Conservation (phyloP, 495 filamentous ascomycete genomes). For the Daldinia loculata region DNA sequence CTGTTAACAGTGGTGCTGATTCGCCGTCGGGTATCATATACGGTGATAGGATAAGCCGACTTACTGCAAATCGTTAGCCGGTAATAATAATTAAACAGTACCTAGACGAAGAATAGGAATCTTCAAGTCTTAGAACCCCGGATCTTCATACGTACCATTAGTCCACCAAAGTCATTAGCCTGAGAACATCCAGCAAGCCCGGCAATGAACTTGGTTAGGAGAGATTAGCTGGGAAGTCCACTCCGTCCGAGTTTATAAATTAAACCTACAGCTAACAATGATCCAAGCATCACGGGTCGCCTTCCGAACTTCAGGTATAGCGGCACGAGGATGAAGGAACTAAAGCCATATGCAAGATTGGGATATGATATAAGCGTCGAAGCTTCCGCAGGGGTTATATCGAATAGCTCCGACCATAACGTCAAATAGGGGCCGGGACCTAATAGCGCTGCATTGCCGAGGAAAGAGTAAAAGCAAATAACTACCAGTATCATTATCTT, state of each 20-base stretch:
- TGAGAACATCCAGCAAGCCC: slow-evolving; percentile 45
- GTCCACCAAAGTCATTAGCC: slow-evolving; percentile 44
- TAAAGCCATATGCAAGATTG: slow-evolving; percentile 66
- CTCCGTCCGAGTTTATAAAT: not conserved
- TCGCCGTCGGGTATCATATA: not conserved
- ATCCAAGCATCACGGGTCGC: slow-evolving; percentile 63
- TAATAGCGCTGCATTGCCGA: slow-evolving; percentile 63
- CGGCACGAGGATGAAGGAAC: slow-evolving; percentile 62
- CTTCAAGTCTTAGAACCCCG: not conserved
- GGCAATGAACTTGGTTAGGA: slow-evolving; percentile 31
- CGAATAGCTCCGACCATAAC: slow-evolving; percentile 61
- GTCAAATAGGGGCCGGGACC: slow-evolving; percentile 65
- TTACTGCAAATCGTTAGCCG: not conserved
- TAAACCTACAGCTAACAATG: slow-evolving; percentile 53
- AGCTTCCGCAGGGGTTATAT: slow-evolving; percentile 57
- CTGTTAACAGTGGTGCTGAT: not conserved
- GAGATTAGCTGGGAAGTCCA: not conserved
- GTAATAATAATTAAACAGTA: not conserved
- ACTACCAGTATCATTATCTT: slow-evolving; percentile 65
- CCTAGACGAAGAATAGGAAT: not conserved
- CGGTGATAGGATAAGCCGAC: not conserved
- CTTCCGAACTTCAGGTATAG: slow-evolving; percentile 66
- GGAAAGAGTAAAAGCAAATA: slow-evolving; percentile 63
- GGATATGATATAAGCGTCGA: slow-evolving; percentile 66
- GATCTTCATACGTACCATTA: slow-evolving; percentile 55